Conservation (phyloP, 805 yeast species). For the Pichia thaimueangensis region DNA sequence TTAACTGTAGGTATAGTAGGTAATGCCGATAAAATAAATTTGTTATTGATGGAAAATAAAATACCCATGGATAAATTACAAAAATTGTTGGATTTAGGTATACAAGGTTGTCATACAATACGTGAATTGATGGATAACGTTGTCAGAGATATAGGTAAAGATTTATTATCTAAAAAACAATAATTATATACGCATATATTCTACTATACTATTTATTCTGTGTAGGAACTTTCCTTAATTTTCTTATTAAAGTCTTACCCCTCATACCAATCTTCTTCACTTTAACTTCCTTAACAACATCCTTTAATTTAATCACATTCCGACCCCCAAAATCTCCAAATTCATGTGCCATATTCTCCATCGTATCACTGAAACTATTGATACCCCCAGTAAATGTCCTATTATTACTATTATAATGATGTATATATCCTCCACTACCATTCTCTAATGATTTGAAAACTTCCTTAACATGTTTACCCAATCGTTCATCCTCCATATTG, state of each 20-base stretch:
- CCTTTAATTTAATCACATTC: slow-evolving; percentile 1
- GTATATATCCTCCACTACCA: too few species aligned
- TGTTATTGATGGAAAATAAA: slow-evolving; percentile 74
- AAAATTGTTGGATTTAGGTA: slow-evolving; percentile 68
- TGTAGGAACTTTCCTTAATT: slow-evolving; percentile 17
- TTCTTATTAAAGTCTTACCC: slow-evolving; percentile 22
- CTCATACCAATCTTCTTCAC: slow-evolving; percentile 15
- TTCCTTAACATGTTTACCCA: slow-evolving; percentile 51
- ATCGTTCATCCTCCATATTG: slow-evolving; percentile 14
- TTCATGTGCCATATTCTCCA: slow-evolving; percentile 8
- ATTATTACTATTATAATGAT: neutral
- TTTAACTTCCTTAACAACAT: slow-evolving; percentile 5
- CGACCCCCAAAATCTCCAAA: slow-evolving; percentile 6
- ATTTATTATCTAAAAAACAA: slow-evolving; percentile 26
- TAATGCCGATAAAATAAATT: slow-evolving; percentile 66
- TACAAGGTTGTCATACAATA: slow-evolving; percentile 79
- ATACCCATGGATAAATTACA: slow-evolving; percentile 79
- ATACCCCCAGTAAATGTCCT: slow-evolving; percentile 2
- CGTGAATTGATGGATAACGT: slow-evolving; percentile 82
- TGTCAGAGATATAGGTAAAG: slow-evolving; percentile 69
- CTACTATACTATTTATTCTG: too few species aligned
- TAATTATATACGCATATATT: too few species aligned
- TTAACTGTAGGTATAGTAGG: slow-evolving; percentile 85
- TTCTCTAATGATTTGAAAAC: slow-evolving; percentile 3
- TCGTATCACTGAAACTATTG: slow-evolving; percentile 6